A percentile compares a stretch with the other conserved stretches of the same genome.
phyloP scores from a whole-genome alignment of 768 basidiomycete species.

The Mycena alexandri region DNA sequence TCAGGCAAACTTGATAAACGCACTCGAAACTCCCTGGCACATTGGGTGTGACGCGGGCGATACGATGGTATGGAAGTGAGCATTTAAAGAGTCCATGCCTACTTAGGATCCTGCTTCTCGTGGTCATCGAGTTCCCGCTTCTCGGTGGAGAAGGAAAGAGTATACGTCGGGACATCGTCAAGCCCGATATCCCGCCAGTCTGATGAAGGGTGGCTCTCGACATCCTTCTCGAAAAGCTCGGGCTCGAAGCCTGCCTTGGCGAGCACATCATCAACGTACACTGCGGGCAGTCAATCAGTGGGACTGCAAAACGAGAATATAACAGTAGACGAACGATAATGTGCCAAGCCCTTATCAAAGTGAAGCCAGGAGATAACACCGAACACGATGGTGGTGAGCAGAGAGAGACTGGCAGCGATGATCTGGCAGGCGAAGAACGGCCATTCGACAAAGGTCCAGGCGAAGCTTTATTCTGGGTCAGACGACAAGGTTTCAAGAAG shows the following conservation, averaged over 20 bases:
- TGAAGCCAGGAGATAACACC: constrained; percentile 47
- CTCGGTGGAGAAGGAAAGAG: constrained; percentile 30
- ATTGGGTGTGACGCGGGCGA: too few species aligned
- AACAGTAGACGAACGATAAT: constrained; percentile 46
- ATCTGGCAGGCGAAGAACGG: constrained; percentile 43
- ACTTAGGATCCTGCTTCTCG: constrained; percentile 21
- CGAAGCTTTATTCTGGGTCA: constrained; percentile 29
- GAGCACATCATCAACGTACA: constrained; percentile 38
- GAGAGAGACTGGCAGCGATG: constrained; percentile 39
- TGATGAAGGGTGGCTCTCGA: constrained; percentile 24
- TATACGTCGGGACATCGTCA: constrained; percentile 36
- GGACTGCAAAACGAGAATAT: background rate
- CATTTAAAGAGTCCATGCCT: background rate
- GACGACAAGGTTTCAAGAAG: background rate
- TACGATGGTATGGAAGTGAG: background rate
- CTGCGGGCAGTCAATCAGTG: constrained; percentile 14
- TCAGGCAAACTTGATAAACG: too few species aligned
- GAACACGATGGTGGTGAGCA: constrained; percentile 43
- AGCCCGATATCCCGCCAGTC: constrained; percentile 38
- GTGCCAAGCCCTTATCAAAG: constrained; percentile 51
- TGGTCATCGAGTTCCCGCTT: constrained; percentile 16
- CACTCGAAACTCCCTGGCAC: too few species aligned
- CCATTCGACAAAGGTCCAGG: constrained; percentile 39
- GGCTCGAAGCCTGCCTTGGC: constrained; percentile 37
- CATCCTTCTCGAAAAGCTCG: constrained; percentile 37